phyloP scores from a whole-genome alignment of 345 rosid genomes.

The Corymbia maculata region DNA sequence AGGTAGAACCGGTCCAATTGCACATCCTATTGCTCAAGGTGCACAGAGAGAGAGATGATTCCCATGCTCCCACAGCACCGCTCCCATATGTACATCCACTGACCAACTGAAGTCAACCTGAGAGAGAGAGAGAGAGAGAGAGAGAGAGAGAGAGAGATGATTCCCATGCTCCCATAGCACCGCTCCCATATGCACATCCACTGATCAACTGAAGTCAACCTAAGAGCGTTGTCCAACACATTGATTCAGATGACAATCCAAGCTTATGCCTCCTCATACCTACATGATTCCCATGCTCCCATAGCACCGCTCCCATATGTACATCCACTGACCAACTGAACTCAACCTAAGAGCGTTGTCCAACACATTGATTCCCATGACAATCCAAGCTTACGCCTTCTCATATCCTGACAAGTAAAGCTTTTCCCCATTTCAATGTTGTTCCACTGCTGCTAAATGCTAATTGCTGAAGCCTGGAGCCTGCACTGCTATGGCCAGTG shows the following conservation, averaged over 20 bases:
- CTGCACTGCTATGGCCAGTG: constrained; percentile 8
- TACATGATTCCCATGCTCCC: background rate
- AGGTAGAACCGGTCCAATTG: fast-evolving
- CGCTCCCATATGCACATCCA: too few species aligned
- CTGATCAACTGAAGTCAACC: too few species aligned
- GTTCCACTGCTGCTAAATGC: background rate
- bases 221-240: too few species aligned
- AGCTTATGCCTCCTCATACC: background rate
- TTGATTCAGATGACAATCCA: background rate
- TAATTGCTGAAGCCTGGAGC: background rate
- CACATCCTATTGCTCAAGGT: too few species aligned
- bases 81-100: too few species aligned
- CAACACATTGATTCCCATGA: background rate
- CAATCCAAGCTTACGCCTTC: background rate
- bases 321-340: background rate
- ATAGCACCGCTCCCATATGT: background rate
- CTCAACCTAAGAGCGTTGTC: background rate
- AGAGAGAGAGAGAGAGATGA: background rate
- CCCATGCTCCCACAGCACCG: too few species aligned
- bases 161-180: too few species aligned
- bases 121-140: too few species aligned
- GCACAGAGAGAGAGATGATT: too few species aligned
- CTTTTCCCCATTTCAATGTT: background rate
- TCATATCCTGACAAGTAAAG: background rate
- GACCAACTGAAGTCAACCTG: too few species aligned